Base-by-base conservation (phyloP, 192 early-diverging fungal species). In the Entomortierella beljakovae region DNA sequence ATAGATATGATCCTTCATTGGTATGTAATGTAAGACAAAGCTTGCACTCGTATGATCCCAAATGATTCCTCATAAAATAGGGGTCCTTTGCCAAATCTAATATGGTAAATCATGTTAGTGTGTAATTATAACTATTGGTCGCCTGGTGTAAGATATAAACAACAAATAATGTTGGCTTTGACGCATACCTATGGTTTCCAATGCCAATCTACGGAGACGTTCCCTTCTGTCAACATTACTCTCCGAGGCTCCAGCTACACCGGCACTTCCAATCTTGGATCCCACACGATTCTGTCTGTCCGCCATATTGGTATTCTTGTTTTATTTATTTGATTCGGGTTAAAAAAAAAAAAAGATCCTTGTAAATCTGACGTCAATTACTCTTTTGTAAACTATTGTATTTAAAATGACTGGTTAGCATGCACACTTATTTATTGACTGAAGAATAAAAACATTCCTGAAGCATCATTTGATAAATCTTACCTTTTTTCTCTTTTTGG, bases 21-120 rank as follows among this genome's bases (percentile, higher is more conserved):
- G 88, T 94, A 81, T 95, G 94, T 16, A 94, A 83, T 7, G 94
- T 95, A 29, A 95, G 76, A 72, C 94, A 95, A 16, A 94, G 84
- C 80, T 93, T 93, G 81, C 93, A 94, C 66, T 94, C 93, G 77
- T 92, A 91, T 3, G 90, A 92, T 5, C 92, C 91, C 40, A 92
- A 74, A 61, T 97, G 90, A 84, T 95, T 93, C 87, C 95, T 93
- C 94, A 98, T 96, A 79, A 99, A 95, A 72, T 99, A 99, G 31
- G 97, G 97, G 80, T 99, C 97, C 68, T 94, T 98, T 55, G 94
- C 89, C 46, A 99, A 83, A 50, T 84, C 82, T 67, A 79, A 31
- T 20, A 25, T 0, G 5, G 15, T 46, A 10, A 10, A 15, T 5
- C 15, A 5, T 11, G 2, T n/a, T 15, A 5, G 15, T 46, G n/a